Conservation (phyloP, 1,284 basidiomycete species). For the Heliocybe sulcata region DNA sequence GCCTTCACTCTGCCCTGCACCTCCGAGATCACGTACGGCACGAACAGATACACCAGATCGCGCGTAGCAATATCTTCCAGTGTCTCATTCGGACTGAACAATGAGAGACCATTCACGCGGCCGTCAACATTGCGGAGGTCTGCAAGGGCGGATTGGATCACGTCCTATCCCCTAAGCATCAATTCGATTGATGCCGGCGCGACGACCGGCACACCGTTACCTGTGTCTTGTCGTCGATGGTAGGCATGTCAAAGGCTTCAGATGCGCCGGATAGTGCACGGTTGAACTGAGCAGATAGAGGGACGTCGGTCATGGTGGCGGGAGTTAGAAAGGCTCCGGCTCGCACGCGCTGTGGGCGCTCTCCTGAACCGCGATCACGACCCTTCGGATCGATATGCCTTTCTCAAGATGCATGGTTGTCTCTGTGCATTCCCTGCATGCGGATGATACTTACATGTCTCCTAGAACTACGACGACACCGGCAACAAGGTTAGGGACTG, state of each 20-base stretch:
- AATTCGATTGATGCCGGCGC: constrained; percentile 3
- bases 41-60: constrained; percentile 75
- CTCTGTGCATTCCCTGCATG: not conserved
- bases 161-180: constrained; percentile 32
- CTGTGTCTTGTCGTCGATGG: constrained; percentile 43
- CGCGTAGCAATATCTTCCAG: constrained; percentile 80
- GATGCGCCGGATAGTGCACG: constrained; percentile 34
- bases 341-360: not conserved
- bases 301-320: not conserved
- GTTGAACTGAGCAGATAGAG: constrained; percentile 32
- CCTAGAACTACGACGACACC: not conserved
- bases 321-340: not conserved
- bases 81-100: constrained; percentile 85
- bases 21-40: constrained; percentile 70
- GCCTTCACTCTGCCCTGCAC: constrained; percentile 63
- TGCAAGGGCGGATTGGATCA: constrained; percentile 43
- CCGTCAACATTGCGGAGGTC: constrained; percentile 43
- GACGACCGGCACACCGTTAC: constrained; percentile 18
- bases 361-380: not conserved
- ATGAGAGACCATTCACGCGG: constrained; percentile 49
- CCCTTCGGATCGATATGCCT: not conserved
- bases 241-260: constrained; percentile 36
- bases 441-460: not conserved
- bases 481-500: not conserved
- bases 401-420: not conserved